Evolutionary conservation across 2,329 filamentous ascomycete genomes (phyloP).

Genomic region (Ophiostoma australiae): DNA sequence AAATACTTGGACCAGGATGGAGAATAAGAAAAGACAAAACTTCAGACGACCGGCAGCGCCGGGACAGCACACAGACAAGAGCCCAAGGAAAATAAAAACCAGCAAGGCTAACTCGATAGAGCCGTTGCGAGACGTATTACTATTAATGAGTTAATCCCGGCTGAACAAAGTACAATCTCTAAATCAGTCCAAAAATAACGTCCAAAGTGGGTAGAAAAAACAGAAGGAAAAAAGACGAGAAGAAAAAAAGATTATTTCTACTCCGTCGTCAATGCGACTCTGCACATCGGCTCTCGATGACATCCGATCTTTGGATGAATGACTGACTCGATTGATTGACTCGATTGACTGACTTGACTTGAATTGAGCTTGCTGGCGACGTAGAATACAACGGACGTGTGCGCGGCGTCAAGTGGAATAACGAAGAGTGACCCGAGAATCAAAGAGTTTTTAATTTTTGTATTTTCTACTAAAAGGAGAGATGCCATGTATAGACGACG

Average conservation of each 20-base stretch:
- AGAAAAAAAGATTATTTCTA: background rate
- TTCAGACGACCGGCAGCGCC: conserved; percentile 4
- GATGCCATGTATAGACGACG: background rate
- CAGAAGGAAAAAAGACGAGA: background rate
- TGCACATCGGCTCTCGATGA: background rate
- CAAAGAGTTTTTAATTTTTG: too few species aligned
- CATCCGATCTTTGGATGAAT: background rate
- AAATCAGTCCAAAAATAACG: background rate
- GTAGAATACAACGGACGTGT: background rate
- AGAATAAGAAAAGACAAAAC: background rate
- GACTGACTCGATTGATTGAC: too few species aligned
- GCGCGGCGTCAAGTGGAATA: conserved; percentile 1
- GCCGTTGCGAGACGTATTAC: background rate
- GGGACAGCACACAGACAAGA: background rate
- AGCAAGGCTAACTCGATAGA: background rate
- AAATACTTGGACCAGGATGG: background rate
- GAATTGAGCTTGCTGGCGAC: background rate
- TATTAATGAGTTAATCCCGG: too few species aligned
- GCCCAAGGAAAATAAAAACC: background rate
- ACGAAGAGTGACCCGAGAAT: background rate
- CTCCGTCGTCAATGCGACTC: background rate
- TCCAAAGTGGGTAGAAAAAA: background rate
- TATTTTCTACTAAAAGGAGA: too few species aligned
- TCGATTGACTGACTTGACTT: too few species aligned
- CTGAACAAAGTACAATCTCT: background rate